Evolutionary conservation across 306 rosid genomes (phyloP).

Genomic region (Fragaria ananassa): DNA sequence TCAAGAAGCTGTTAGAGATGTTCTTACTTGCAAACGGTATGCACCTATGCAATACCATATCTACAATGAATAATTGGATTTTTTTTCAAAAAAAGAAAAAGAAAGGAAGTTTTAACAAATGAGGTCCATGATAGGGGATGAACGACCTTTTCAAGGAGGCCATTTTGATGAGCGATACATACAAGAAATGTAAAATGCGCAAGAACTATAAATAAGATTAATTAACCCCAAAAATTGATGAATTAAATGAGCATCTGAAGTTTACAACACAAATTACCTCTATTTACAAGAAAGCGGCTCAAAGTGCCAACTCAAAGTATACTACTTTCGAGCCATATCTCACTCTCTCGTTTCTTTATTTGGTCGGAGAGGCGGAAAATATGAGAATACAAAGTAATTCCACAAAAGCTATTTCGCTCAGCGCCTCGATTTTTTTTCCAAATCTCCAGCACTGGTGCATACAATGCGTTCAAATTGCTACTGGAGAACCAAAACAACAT

Average conservation of each 20-base stretch:
- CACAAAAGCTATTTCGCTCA: slow-evolving; percentile 22
- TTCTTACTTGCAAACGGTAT: too few species aligned
- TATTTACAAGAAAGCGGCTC: slow-evolving; percentile 55
- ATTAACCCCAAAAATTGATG: slow-evolving; percentile 43
- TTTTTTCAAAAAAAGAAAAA: too few species aligned
- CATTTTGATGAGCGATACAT: neutral
- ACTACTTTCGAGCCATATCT: slow-evolving; percentile 32
- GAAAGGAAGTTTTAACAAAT: neutral
- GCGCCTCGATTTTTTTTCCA: slow-evolving; percentile 24
- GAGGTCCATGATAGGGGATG: neutral
- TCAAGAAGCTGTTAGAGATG: too few species aligned
- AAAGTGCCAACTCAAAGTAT: slow-evolving; percentile 48
- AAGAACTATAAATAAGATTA: neutral
- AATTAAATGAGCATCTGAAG: slow-evolving; percentile 46
- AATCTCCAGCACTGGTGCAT: slow-evolving; percentile 29
- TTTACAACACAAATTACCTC: slow-evolving; percentile 59
- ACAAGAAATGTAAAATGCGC: neutral
- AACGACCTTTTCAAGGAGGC: neutral
- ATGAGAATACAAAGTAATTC: slow-evolving; percentile 35
- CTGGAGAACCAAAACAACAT: slow-evolving; percentile 26
- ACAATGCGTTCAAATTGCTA: slow-evolving; percentile 39
- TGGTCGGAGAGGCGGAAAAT: slow-evolving; percentile 38
- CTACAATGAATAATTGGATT: too few species aligned
- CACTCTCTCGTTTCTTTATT: slow-evolving; percentile 36
- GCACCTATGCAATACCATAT: too few species aligned